Percentiles rank a stretch among this genome's conserved stretches.
Evolutionary conservation across 2,329 filamentous ascomycete genomes (phyloP).

Genomic region (Apiospora malaysiana): DNA sequence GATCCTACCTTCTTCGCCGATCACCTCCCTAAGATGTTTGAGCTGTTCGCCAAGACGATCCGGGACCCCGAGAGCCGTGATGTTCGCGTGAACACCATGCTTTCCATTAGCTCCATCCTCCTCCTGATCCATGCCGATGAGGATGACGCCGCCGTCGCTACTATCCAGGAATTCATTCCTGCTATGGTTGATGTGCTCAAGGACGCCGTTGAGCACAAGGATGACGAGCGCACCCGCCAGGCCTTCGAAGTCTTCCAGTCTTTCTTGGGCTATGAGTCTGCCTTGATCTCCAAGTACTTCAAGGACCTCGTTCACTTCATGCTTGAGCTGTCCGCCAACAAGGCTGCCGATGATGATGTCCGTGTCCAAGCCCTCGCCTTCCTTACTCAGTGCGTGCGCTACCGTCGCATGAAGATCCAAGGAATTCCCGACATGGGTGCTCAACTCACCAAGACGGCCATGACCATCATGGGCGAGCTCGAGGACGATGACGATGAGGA

Average conservation of each 20-base stretch:
- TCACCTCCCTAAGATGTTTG: slow-evolving; percentile 79
- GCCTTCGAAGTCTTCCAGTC: slow-evolving; percentile 98
- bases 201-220: slow-evolving; percentile 75
- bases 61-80: slow-evolving; percentile 89
- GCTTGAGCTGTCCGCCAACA: slow-evolving; percentile 83
- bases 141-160: slow-evolving; percentile 72
- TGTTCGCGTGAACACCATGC: slow-evolving; percentile 92
- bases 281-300: slow-evolving; percentile 83
- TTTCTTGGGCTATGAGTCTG: slow-evolving; percentile 86
- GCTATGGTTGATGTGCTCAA: slow-evolving; percentile 90
- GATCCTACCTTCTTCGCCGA: slow-evolving; percentile 85
- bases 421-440: slow-evolving; percentile 83
- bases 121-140: slow-evolving; percentile 89
- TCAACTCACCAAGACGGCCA: slow-evolving; percentile 83
- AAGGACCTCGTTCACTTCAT: slow-evolving; percentile 92
- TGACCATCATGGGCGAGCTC: slow-evolving; percentile 90
- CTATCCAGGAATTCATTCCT: slow-evolving; percentile 82
- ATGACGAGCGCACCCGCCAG: slow-evolving; percentile 88
- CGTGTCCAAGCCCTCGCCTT: slow-evolving; percentile 91
- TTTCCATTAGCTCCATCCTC: slow-evolving; percentile 85
- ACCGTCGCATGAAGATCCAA: slow-evolving; percentile 95
- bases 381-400: slow-evolving; percentile 89
- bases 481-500: slow-evolving; percentile 78
- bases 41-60: slow-evolving; percentile 85
- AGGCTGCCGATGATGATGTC: slow-evolving; percentile 79